Evolutionary conservation across 345 rosid species (phyloP).

Genomic region (Boechera stricta): DNA sequence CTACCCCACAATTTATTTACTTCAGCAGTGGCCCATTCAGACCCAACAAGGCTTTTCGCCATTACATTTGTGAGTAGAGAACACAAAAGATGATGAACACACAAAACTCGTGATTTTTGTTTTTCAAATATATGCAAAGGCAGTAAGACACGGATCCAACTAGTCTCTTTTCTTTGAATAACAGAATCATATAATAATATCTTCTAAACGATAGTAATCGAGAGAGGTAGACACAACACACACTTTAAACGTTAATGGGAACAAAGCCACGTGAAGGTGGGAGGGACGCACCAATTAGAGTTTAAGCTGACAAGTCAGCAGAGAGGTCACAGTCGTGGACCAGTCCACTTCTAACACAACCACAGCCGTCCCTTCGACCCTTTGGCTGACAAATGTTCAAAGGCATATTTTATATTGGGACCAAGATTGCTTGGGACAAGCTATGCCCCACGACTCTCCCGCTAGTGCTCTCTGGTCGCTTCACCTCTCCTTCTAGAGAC

Average conservation of each 20-base stretch:
- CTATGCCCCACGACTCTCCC: conserved; percentile 35
- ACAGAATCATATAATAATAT: conserved; percentile 20
- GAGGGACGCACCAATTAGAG: conserved; percentile 36
- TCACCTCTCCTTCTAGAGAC: conserved; percentile 50
- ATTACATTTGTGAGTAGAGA: neutral
- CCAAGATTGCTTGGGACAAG: conserved; percentile 42
- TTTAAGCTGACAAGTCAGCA: conserved; percentile 39
- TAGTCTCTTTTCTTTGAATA: neutral
- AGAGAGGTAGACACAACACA: neutral
- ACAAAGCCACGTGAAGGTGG: conserved; percentile 41
- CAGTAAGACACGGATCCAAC: conserved; percentile 5
- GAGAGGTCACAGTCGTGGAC: conserved; percentile 43
- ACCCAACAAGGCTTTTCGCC: conserved; percentile 8
- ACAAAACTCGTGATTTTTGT: conserved; percentile 23
- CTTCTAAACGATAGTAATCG: neutral
- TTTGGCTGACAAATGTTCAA: conserved; percentile 50
- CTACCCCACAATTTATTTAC: neutral
- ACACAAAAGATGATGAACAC: neutral
- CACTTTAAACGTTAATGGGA: conserved; percentile 27
- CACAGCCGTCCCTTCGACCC: conserved; percentile 50
- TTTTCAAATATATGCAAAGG: neutral
- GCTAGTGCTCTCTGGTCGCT: conserved; percentile 49
- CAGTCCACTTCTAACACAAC: conserved; percentile 44
- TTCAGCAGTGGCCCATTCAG: conserved; percentile 9
- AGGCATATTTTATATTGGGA: conserved; percentile 44